Conservation (phyloP, 2,329 filamentous ascomycete species). For the Ceratocystis diversiconidia region DNA sequence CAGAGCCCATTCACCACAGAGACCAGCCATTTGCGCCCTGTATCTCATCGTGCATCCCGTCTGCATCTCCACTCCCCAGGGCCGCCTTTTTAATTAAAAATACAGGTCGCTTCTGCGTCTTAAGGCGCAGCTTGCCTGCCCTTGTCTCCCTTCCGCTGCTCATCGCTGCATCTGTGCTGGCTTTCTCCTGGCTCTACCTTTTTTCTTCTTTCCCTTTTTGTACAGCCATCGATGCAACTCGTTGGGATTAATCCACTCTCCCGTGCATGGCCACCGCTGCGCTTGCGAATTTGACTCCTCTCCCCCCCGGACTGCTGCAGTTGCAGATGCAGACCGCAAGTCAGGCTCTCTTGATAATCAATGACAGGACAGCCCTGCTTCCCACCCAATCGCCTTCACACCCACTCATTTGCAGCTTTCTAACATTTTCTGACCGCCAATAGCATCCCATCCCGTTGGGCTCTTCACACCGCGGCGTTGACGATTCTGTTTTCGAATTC, state of each 20-base stretch:
- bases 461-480: not conserved
- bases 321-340: no score
- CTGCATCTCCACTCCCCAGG: not conserved
- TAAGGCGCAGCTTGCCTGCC: not conserved
- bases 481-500: not conserved
- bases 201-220: not conserved
- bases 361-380: no score
- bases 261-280: not conserved
- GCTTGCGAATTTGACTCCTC: not conserved
- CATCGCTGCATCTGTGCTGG: not conserved
- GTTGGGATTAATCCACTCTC: not conserved
- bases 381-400: no score
- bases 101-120: not conserved
- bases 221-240: not conserved
- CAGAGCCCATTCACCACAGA: not conserved
- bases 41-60: not conserved
- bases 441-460: not conserved
- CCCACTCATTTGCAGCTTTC: no score
- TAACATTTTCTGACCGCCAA: not conserved
- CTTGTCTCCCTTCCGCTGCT: not conserved
- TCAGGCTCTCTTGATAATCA: no score
- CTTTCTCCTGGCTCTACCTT: not conserved
- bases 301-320: no score
- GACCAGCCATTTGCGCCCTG: not conserved
- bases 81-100: constrained; percentile 3